Conservation (phyloP, 495 filamentous ascomycete genomes). For the Aspergillus carlsbadensis region DNA sequence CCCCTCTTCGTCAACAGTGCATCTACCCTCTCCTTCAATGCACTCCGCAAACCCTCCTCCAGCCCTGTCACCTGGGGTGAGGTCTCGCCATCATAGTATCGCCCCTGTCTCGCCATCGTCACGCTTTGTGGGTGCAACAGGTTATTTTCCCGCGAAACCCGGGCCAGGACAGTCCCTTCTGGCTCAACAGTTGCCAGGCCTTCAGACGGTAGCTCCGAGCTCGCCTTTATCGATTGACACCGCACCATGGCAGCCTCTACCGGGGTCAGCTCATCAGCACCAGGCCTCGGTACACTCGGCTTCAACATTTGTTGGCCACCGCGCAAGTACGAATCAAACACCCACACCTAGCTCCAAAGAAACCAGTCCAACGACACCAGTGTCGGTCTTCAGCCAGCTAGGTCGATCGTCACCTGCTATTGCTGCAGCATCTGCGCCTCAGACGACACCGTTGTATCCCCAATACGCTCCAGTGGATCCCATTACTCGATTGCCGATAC, state of each 20-base stretch:
- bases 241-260: slow-evolving; percentile 24
- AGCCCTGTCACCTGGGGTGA: slow-evolving; percentile 40
- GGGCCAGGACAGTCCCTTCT: slow-evolving; percentile 49
- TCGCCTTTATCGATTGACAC: slow-evolving; percentile 33
- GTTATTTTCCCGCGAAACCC: slow-evolving; percentile 43
- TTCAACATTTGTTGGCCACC: slow-evolving; percentile 41
- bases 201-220: slow-evolving; percentile 26
- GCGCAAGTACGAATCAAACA: slow-evolving; percentile 41
- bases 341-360: slow-evolving; percentile 49
- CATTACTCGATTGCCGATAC: slow-evolving; percentile 24
- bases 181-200: slow-evolving; percentile 31
- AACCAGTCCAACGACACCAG: slow-evolving; percentile 54
- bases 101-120: slow-evolving; percentile 64
- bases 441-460: slow-evolving; percentile 19
- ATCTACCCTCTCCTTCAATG: slow-evolving; percentile 32
- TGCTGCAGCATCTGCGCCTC: slow-evolving; percentile 24
- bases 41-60: slow-evolving; percentile 27
- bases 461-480: slow-evolving; percentile 34
- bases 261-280: slow-evolving; percentile 31
- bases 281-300: slow-evolving; percentile 41
- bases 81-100: slow-evolving; percentile 51
- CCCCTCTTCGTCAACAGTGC: slow-evolving; percentile 33
- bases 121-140: slow-evolving; percentile 33
- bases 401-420: slow-evolving; percentile 48
- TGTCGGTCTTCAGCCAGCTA: slow-evolving; percentile 48